Percentiles rank a stretch among this genome's conserved stretches.
These are phyloP conservation scores for Angomonas deanei DNA, from an alignment of 208 protist genomes.

Conservation along the genomic window DNA sequence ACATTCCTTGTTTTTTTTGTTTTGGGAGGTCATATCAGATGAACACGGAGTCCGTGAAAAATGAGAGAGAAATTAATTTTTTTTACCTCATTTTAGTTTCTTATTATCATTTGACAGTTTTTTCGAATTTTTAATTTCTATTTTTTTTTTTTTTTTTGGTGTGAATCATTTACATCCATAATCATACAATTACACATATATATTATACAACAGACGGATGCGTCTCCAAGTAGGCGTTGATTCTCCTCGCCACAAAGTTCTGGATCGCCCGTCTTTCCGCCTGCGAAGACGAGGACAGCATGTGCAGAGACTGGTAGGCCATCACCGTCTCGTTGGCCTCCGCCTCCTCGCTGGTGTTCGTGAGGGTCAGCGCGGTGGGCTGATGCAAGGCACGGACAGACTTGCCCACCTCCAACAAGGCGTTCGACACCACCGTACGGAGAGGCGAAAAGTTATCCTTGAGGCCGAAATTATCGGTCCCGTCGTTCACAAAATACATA, in stretches of 20 bases:
- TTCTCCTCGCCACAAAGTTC: neutral
- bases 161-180: neutral
- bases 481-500: neutral
- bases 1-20: neutral
- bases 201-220: too few species aligned
- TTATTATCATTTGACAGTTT: too few species aligned
- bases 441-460: neutral
- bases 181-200: too few species aligned
- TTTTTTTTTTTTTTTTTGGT: neutral
- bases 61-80: neutral
- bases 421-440: neutral
- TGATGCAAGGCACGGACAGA: neutral
- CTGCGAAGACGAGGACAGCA: neutral
- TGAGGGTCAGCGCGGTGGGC: neutral
- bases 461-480: neutral
- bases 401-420: neutral
- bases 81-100: too few species aligned
- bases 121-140: too few species aligned
- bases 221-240: neutral
- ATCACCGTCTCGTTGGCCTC: neutral
- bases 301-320: neutral
- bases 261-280: neutral
- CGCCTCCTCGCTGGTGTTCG: neutral
- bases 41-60: neutral
- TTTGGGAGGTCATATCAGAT: neutral